phyloP scores from a whole-genome alignment of 208 protist genomes.

The Lotmaria passim region DNA sequence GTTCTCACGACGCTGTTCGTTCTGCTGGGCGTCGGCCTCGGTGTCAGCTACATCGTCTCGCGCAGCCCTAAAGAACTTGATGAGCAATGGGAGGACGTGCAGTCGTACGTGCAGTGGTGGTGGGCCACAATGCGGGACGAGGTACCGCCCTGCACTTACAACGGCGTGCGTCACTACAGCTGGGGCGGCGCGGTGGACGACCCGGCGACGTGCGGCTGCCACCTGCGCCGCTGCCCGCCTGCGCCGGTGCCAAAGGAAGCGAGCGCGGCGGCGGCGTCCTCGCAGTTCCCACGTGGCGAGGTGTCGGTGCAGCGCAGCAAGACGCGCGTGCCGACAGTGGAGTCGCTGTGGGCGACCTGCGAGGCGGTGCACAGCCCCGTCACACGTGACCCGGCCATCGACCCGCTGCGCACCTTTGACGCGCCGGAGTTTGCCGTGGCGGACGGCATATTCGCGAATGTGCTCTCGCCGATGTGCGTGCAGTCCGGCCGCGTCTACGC shows the following conservation, averaged over 20 bases:
- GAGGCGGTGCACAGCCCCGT: conserved; percentile 20
- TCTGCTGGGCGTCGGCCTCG: conserved; percentile 18
- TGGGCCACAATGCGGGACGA: conserved; percentile 19
- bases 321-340: conserved; percentile 15
- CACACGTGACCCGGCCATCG: conserved; percentile 5
- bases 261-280: not conserved
- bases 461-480: conserved; percentile 39
- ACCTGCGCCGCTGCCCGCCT: conserved; percentile 35
- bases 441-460: conserved; percentile 20
- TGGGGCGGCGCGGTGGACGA: conserved; percentile 35
- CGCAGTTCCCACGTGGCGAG: not conserved
- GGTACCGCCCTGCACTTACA: conserved; percentile 34
- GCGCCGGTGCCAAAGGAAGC: not conserved
- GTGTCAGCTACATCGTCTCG: conserved; percentile 11
- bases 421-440: conserved; percentile 6
- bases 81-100: conserved; percentile 42
- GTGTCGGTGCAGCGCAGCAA: not conserved
- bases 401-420: conserved; percentile 24
- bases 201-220: conserved; percentile 19
- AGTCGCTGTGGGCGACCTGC: conserved; percentile 21
- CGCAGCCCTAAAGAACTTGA: conserved; percentile 27
- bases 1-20: conserved; percentile 14
- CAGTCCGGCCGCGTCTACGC: conserved; percentile 35
- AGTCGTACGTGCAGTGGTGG: conserved; percentile 23
- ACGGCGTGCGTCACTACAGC: conserved; percentile 34